Conservation (phyloP, 768 basidiomycete species). For the Exidia glandulosa region DNA sequence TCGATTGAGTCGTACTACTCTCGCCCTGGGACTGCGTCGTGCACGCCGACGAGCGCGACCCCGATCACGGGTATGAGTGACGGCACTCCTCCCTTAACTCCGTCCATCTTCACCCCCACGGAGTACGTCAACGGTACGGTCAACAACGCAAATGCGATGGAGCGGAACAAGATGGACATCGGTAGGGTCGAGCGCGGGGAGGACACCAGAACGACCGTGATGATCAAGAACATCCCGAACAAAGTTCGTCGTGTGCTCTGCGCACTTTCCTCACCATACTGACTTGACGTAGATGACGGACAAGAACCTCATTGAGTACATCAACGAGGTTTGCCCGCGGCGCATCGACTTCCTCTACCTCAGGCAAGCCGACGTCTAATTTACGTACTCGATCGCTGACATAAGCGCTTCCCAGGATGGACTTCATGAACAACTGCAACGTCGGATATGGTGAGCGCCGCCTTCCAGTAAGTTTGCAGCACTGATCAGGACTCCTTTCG, state of each 20-base stretch:
- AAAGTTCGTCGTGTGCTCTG: conserved; percentile 33
- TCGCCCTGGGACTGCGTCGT: neutral
- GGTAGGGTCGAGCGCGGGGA: conserved; percentile 61
- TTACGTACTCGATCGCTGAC: neutral
- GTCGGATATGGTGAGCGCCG: conserved; percentile 19
- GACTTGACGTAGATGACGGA: conserved; percentile 75
- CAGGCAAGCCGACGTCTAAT: conserved; percentile 10
- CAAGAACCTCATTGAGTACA: conserved; percentile 55
- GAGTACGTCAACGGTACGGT: neutral
- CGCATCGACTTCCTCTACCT: conserved; percentile 81
- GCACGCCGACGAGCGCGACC: conserved; percentile 16
- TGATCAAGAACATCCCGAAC: conserved; percentile 90
- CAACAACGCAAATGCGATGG: neutral
- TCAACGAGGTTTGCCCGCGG: conserved; percentile 60
- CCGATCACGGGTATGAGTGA: neutral
- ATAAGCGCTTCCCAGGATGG: conserved; percentile 50
- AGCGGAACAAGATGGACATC: conserved; percentile 52
- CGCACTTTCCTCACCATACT: neutral
- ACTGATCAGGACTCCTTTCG: conserved; percentile 53
- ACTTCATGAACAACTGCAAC: conserved; percentile 37
- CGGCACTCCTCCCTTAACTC: conserved; percentile 1
- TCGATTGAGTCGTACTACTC: neutral
- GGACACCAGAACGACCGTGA: conserved; percentile 76
- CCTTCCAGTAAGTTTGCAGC: too few species aligned
- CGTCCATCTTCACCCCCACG: conserved; percentile 3